Conservation (phyloP, 2,329 filamentous ascomycete species). For the Fusarium hostae region DNA sequence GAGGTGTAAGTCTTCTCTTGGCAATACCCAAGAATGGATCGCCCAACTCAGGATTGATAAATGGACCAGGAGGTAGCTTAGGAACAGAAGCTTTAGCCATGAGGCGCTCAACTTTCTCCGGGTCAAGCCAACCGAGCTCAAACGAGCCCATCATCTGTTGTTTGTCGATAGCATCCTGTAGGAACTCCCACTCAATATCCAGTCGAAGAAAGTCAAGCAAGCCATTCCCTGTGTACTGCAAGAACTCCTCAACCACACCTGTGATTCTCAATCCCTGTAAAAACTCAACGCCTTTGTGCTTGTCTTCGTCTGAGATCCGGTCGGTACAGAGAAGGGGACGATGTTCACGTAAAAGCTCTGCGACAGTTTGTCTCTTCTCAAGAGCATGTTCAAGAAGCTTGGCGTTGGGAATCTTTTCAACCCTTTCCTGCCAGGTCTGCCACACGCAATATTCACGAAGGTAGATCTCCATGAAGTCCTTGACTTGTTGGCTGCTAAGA, state of each 20-base stretch:
- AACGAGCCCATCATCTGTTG: constrained; percentile 14
- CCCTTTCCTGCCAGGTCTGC: constrained; percentile 29
- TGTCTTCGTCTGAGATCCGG: constrained; percentile 21
- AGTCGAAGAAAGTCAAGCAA: constrained; percentile 41
- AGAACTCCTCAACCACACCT: constrained; percentile 9
- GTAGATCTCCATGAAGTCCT: constrained; percentile 40
- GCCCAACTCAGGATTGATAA: not conserved
- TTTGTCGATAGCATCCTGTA: constrained; percentile 37
- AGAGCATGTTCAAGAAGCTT: constrained; percentile 16
- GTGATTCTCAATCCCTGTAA: constrained; percentile 13
- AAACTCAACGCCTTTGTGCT: constrained; percentile 32
- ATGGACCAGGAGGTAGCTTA: not conserved
- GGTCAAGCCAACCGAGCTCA: constrained; percentile 26
- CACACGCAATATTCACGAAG: constrained; percentile 32
- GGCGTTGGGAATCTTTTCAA: constrained; percentile 20
- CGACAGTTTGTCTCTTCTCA: constrained; percentile 10
- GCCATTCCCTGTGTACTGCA: constrained; percentile 18
- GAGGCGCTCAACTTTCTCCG: not conserved
- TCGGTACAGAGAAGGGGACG: constrained; percentile 44
- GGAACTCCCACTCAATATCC: constrained; percentile 39
- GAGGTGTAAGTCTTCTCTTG: not conserved
- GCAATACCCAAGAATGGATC: constrained; percentile 11
- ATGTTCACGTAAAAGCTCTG: constrained; percentile 19
- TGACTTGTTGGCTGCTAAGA: constrained; percentile 36
- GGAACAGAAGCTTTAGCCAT: not conserved